Evolutionary conservation across 495 filamentous ascomycete species (phyloP), one percentile per base, ranked within the genome.

Genomic region (Bryoglossum gracile): DNA sequence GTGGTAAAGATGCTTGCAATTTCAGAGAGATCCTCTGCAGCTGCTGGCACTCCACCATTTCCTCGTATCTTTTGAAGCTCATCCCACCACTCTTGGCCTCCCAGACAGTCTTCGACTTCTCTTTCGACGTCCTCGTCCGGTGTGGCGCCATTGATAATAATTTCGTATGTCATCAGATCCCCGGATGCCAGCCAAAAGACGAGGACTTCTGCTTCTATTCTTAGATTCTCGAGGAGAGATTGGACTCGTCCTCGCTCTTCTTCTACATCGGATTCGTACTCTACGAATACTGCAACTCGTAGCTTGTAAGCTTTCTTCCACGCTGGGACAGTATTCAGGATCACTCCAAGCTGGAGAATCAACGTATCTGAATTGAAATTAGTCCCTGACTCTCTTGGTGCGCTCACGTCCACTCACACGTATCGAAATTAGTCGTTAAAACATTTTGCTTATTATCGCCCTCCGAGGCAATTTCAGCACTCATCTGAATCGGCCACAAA

Each of bases 351-450:
- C 58, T 94, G 88, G 11, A 94, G 70, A 51, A 94, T 94, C 24
- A 94, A 66, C 0, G 87, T 94, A 61, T 94, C 72, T 76, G 24
- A 28, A 51, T 30, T 17, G 4, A 32, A 23, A 18, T 43, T 18
- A 43, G 41, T 14, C 14, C 3, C n/a, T 16, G 28, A 10, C 18
- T 9, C 22, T 28, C 11, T 43, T 13, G 8, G 16, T n/a, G 8
- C 17, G 17, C n/a, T 0, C 2, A 3, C 21, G 22, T 18, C n/a
- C 2, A 60, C 72, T 65, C 46, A 74, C 73, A 94, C 8, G 87
- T 94, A 58, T 94, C 88, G 63, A 94, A 94, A 55, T 94, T 94
- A 0, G 88, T 92, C 2, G 88, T 94, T 37, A 87, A 60, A 14
- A 91, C 75, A 57, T 82, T 89, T 40, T 74, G 72, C 48, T 76